Evolutionary conservation across 2,329 filamentous ascomycete species (phyloP).

Genomic region (Proliferodiscus dingleyae): DNA sequence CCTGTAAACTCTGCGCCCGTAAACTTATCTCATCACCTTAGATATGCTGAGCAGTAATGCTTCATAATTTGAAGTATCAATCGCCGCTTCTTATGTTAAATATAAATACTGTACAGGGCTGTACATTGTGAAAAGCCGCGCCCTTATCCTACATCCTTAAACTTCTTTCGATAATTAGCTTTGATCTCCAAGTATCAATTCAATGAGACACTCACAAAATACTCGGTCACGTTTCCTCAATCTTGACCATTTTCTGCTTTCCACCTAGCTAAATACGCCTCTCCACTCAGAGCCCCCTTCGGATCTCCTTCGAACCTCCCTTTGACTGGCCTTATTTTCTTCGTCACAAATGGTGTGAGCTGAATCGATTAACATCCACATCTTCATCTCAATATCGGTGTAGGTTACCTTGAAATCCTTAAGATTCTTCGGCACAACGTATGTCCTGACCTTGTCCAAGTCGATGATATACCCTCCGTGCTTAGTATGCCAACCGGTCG

Average conservation of each 20-base stretch:
- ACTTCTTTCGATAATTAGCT: slow-evolving; percentile 1
- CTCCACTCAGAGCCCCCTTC: slow-evolving; percentile 56
- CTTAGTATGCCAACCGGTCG: slow-evolving; percentile 80
- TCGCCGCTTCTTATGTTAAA: slow-evolving; percentile 4
- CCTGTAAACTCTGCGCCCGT: no score
- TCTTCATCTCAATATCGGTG: not conserved
- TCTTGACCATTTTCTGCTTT: slow-evolving; percentile 59
- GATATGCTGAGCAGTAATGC: no score
- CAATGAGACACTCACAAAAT: not conserved
- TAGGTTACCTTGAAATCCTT: slow-evolving; percentile 64
- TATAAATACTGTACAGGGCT: slow-evolving; percentile 15
- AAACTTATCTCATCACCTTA: no score
- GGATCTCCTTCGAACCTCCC: slow-evolving; percentile 49
- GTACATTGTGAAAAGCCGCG: slow-evolving; percentile 13
- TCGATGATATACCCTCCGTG: slow-evolving; percentile 81
- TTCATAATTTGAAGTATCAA: not conserved
- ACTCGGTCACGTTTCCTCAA: slow-evolving; percentile 20
- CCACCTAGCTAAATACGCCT: slow-evolving; percentile 60
- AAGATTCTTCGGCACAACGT: slow-evolving; percentile 68
- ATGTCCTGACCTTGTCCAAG: slow-evolving; percentile 84
- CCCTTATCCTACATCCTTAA: slow-evolving; percentile 10
- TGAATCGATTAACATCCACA: slow-evolving; percentile 34
- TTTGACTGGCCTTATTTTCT: slow-evolving; percentile 47
- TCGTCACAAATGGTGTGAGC: slow-evolving; percentile 76
- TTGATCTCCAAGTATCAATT: not conserved